phyloP scores from a whole-genome alignment of 192 early-diverging fungal species.

The Rhizophagus clarus region DNA sequence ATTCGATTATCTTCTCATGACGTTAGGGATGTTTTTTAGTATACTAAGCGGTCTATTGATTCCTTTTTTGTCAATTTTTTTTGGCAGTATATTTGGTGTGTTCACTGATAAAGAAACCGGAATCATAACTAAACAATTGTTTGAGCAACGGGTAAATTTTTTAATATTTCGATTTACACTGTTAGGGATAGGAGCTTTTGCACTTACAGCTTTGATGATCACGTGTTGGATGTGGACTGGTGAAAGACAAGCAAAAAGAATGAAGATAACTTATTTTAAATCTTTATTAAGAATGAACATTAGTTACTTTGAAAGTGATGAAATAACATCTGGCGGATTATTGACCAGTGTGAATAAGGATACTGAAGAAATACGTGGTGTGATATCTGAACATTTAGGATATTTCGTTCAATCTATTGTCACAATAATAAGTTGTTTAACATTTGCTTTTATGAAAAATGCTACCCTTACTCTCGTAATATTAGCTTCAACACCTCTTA shows the following conservation, averaged over 20 bases:
- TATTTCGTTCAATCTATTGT: background rate
- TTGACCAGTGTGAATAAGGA: constrained; percentile 65
- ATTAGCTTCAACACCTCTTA: constrained; percentile 66
- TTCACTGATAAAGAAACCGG: constrained; percentile 23
- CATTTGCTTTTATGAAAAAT: constrained; percentile 56
- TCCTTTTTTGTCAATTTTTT: constrained; percentile 16
- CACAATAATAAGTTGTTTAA: constrained; percentile 22
- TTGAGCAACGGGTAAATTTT: background rate
- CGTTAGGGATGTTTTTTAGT: constrained; percentile 17
- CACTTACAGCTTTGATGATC: constrained; percentile 17
- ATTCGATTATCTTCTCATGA: constrained; percentile 27
- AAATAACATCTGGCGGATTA: constrained; percentile 71
- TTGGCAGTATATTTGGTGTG: constrained; percentile 13
- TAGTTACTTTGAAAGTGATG: constrained; percentile 70
- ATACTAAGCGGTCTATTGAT: background rate
- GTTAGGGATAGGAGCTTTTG: constrained; percentile 44
- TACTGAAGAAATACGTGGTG: constrained; percentile 2
- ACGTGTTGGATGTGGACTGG: constrained; percentile 41
- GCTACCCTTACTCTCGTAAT: constrained; percentile 65
- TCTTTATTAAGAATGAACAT: constrained; percentile 72
- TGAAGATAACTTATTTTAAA: constrained; percentile 63
- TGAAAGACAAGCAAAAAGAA: constrained; percentile 62
- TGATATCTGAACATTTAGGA: constrained; percentile 23
- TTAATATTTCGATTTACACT: constrained; percentile 38
- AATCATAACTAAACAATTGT: constrained; percentile 12